Base-by-base conservation (phyloP, 352 stramenopile species). In the Halophytophthora batemanensis region DNA sequence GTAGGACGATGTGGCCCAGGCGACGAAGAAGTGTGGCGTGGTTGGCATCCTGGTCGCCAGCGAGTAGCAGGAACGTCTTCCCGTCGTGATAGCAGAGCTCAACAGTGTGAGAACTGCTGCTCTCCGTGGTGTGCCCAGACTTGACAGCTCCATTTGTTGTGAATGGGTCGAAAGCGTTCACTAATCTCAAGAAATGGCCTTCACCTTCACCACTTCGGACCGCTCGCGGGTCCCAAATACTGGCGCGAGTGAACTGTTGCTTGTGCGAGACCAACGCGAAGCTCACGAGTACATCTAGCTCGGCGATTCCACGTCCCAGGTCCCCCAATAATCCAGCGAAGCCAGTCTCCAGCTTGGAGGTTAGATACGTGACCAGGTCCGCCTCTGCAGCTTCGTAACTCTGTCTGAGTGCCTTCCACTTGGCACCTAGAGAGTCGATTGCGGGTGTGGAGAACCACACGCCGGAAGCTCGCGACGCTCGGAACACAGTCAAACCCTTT, bases 401-500 rank as follows among this genome's bases (percentile, higher is more conserved):
- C 14, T 58, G 37, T 33, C 57, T 53, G 17, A 81, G 39, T 6
- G 56, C 40, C 21, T 64, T 66, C 60, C 71, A 76, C 15, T 61
- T 53, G 0, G 69, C 58, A 2, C 68, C 69, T 2, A 85, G 50
- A 3, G 31, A 33, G 15, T 79, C 66, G 2, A 85, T 64, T 11
- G 14, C 18, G 7, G 53, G 53, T 0, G 65, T 71, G 0, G 71
- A 69, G 52, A 85, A 82, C 59, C 62, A 66, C 7, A 85, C 64
- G 18, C 74, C 74, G 0, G 58, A 70, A 5, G 66, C 62, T 45
- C 54, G 71, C 17, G 69, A 77, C 0, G 68, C 61, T 25, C 61
- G 61, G 15, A 80, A 59, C n/a, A 85, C 43, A 15, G 58, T 70
- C 13, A 61, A 6, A 1, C 29, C 6, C 0, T 61, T 54, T 0